These are phyloP conservation scores for Chenopodium formosanum DNA, from an alignment of 148 eudicot genomes.

Conservation along the genomic window DNA sequence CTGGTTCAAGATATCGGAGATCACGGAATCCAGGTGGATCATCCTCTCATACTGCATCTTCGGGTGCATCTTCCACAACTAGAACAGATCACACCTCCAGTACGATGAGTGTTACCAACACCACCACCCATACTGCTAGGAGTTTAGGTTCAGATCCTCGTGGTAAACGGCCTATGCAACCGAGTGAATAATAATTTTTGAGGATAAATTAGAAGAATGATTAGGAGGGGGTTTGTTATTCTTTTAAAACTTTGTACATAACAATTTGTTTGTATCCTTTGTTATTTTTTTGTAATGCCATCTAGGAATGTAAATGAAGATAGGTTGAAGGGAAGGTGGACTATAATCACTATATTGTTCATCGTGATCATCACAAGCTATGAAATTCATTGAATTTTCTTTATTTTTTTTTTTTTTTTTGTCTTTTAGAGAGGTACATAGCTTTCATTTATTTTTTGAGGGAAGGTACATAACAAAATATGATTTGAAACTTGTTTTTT, in stretches of 20 bases:
- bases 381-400: no score
- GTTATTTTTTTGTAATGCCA: background rate
- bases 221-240: background rate
- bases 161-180: slow-evolving; percentile 48
- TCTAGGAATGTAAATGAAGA: slow-evolving; percentile 9
- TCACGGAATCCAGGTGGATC: slow-evolving; percentile 32
- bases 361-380: no score
- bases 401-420: no score
- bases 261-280: background rate
- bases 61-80: slow-evolving; percentile 32
- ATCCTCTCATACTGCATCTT: slow-evolving; percentile 39
- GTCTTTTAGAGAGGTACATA: no score
- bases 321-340: background rate
- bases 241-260: background rate
- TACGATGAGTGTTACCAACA: slow-evolving; percentile 33
- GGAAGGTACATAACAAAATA: no score
- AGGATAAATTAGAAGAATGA: background rate
- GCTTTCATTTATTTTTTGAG: no score
- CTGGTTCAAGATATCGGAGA: slow-evolving; percentile 54
- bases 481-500: no score
- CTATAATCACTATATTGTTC: background rate
- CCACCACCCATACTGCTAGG: slow-evolving; percentile 14
- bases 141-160: slow-evolving; percentile 27
- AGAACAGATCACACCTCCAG: slow-evolving; percentile 35
- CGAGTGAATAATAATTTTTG: background rate